Percentiles rank a stretch among this genome's conserved stretches.
phyloP scores from a whole-genome alignment of 1,139 yeast genomes.

The Zygosaccharomyces pseudobailii region DNA sequence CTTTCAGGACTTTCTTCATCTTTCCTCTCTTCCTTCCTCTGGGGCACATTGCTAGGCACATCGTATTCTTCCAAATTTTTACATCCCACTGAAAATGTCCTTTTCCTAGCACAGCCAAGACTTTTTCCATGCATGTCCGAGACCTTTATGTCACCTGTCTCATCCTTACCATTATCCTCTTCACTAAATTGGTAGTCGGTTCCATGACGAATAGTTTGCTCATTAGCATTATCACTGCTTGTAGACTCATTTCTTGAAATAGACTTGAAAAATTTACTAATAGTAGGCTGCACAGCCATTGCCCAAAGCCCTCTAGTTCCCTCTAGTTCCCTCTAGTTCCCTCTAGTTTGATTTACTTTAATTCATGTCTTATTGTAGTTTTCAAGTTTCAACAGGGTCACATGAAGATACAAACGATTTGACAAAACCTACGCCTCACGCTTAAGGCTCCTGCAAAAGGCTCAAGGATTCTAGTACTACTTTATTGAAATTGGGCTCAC shows the following conservation, averaged over 20 bases:
- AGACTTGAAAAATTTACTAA: conserved; percentile 29
- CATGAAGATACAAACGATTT: neutral
- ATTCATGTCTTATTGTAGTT: neutral
- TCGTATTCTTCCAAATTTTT: neutral
- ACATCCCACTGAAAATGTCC: neutral
- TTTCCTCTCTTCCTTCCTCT: neutral
- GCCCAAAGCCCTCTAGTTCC: neutral
- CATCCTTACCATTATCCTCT: neutral
- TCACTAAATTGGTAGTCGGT: neutral
- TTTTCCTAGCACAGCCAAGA: neutral
- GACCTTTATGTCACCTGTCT: too few species aligned
- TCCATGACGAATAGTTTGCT: neutral
- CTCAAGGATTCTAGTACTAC: neutral
- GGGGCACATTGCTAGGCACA: neutral
- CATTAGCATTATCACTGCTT: neutral
- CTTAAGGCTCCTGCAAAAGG: neutral
- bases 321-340: too few species aligned
- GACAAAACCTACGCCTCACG: too few species aligned
- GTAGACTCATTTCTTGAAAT: conserved; percentile 1
- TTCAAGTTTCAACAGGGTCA: neutral
- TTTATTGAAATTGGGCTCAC: neutral
- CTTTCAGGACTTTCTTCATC: neutral
- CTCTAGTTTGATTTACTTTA: too few species aligned
- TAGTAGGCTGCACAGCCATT: conserved; percentile 27
- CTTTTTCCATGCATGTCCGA: too few species aligned